These are phyloP conservation scores for Potentilla sterilis DNA, from an alignment of 306 rosid genomes.

Conservation along the genomic window DNA sequence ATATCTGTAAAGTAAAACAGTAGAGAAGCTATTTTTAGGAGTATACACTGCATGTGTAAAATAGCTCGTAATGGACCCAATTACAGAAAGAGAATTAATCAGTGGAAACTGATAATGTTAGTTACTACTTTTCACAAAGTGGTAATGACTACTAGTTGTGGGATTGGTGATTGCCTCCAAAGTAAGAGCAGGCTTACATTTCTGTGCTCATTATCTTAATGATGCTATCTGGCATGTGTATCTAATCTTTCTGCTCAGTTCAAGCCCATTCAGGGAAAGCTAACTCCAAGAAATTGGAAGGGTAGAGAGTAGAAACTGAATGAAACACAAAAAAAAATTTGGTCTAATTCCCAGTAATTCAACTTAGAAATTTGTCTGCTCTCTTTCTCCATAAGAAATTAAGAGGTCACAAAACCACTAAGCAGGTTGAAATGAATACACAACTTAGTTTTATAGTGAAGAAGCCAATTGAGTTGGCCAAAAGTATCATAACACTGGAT, in stretches of 20 bases:
- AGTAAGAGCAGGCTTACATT: neutral
- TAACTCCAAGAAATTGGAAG: neutral
- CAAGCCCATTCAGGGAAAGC: neutral
- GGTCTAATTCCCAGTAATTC: neutral
- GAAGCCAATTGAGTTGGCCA: too few species aligned
- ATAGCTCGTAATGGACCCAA: neutral
- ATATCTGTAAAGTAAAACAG: constrained; percentile 21
- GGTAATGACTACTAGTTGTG: constrained; percentile 15
- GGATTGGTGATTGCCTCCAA: neutral
- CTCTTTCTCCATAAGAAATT: neutral
- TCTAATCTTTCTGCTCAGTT: neutral
- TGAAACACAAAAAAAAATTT: neutral
- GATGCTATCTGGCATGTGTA: constrained; percentile 16
- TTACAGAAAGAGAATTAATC: neutral
- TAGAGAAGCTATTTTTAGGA: neutral
- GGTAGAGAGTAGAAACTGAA: neutral
- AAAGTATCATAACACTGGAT: too few species aligned
- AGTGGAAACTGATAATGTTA: constrained; percentile 19
- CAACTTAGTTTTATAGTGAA: neutral
- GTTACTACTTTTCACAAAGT: constrained; percentile 1
- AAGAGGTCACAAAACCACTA: neutral
- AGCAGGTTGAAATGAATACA: neutral
- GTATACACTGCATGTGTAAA: constrained; percentile 21
- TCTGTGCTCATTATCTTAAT: neutral
- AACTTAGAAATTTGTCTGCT: neutral